A percentile compares a stretch with the other conserved stretches of the same genome.
phyloP scores from a whole-genome alignment of 495 filamentous ascomycete species.

The Penicillium egyptiacum region DNA sequence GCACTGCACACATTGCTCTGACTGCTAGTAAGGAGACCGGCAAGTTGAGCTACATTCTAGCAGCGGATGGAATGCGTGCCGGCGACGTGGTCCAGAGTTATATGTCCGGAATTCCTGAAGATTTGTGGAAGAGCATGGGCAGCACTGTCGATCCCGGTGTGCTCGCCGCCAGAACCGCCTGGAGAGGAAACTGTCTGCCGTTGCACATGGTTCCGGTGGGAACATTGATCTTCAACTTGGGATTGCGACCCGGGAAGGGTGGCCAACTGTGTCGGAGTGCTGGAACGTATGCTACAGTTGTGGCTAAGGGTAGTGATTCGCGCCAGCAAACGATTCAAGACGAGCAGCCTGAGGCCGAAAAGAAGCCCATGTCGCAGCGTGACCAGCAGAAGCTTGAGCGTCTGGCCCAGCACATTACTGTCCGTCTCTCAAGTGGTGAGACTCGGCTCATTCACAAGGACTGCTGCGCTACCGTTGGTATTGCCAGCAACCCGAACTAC shows the following conservation, averaged over 20 bases:
- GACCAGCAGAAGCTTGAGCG: conserved; percentile 53
- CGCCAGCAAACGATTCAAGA: conserved; percentile 32
- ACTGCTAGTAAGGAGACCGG: conserved; percentile 61
- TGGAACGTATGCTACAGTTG: conserved; percentile 83
- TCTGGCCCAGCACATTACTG: conserved; percentile 65
- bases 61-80: conserved; percentile 86
- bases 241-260: conserved; percentile 66
- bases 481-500: conserved; percentile 88
- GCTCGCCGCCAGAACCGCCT: conserved; percentile 87
- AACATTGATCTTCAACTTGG: conserved; percentile 86
- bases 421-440: conserved; percentile 89
- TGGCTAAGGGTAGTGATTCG: conserved; percentile 76
- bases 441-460: conserved; percentile 82
- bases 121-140: conserved; percentile 85
- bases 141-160: conserved; percentile 90
- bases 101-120: conserved; percentile 78
- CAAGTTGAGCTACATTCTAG: conserved; percentile 77
- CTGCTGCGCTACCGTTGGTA: conserved; percentile 89
- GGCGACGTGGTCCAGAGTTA: conserved; percentile 92
- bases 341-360: conserved; percentile 27
- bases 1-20: conserved; percentile 90
- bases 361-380: conserved; percentile 37
- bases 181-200: conserved; percentile 92
- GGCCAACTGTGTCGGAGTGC: conserved; percentile 93
- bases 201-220: conserved; percentile 92